Base-by-base conservation (phyloP, 371 early-diverging fungal species). In the Nematocida sp. region DNA sequence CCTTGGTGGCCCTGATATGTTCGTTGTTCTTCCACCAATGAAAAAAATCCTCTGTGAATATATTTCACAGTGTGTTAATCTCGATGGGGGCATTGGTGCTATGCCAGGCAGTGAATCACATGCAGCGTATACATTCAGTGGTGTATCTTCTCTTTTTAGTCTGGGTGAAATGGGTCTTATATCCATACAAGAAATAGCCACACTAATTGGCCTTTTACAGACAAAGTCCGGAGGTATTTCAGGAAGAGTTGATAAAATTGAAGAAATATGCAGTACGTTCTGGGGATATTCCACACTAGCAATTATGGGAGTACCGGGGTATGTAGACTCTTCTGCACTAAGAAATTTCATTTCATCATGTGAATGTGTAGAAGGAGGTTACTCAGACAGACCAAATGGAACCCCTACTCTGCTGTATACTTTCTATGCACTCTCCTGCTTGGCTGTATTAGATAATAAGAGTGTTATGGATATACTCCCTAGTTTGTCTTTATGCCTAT, bases 181-280 rank as follows among this genome's bases (percentile, higher is more conserved):
- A 56, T 89, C 91, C 67, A 81, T 75, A 4, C 89, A 91, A 5
- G 81, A 91, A 67, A 89, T 94, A 18, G 91, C 91, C 6, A 91
- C 92, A 91, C 96, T 95, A 94, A 88, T 98, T 58, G 90, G 92
- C 61, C 93, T 94, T 82, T 90, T 96, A 52, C 97, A 98, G 87
- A 86, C 93, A 18, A 89, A 89, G 72, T 91, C 89, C 70, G 99
- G 99, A 23, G 99, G 99, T 3, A 86, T 98, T 60, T 94, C 94
- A 84, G 97, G 97, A 3, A 89, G 99, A 56, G 94, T 96, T 0
- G 93, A 96, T 86, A 96, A 96, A 87, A 88, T 94, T 39, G 94
- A 93, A 84, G 97, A 98, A 87, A 94, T 94, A 1, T 98, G 99
- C 85, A 96, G 97, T 85, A 95, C 97, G 20, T 98, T 95, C 94